phyloP scores from a whole-genome alignment of 768 basidiomycete species.

The Leccinum imitatum region DNA sequence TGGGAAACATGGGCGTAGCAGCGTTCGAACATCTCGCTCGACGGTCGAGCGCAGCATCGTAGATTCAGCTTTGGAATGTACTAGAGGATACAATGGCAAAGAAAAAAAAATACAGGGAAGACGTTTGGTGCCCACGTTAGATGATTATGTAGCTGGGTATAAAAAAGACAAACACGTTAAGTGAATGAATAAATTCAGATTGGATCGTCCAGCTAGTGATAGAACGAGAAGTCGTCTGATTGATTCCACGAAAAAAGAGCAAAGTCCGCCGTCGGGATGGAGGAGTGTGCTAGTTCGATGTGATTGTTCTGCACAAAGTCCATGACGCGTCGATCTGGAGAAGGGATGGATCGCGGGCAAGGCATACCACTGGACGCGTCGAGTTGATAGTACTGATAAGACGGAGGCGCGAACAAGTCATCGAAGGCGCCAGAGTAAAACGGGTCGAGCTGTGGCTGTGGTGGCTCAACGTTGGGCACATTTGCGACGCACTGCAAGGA shows the following conservation, averaged over 20 bases:
- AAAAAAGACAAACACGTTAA: conserved; percentile 10
- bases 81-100: background rate
- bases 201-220: conserved; percentile 13
- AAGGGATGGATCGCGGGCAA: background rate
- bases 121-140: background rate
- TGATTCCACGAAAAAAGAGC: conserved; percentile 25
- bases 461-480: background rate
- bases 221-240: conserved; percentile 23
- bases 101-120: conserved; percentile 7
- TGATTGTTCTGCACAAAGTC: conserved; percentile 8
- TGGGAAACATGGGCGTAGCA: conserved; percentile 53
- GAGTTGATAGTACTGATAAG: conserved; percentile 9
- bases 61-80: background rate
- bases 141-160: conserved; percentile 18
- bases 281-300: conserved; percentile 6
- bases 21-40: conserved; percentile 48
- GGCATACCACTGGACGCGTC: background rate
- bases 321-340: conserved; percentile 10
- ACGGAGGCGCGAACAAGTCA: background rate
- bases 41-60: background rate
- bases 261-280: conserved; percentile 13
- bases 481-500: background rate
- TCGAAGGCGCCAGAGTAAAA: background rate
- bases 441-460: conserved; percentile 2
- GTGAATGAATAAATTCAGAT: conserved; percentile 30